Evolutionary conservation across 2,329 filamentous ascomycete species (phyloP), one percentile per base, ranked within the genome.

Genomic region (Arthrinium puccinioides): DNA sequence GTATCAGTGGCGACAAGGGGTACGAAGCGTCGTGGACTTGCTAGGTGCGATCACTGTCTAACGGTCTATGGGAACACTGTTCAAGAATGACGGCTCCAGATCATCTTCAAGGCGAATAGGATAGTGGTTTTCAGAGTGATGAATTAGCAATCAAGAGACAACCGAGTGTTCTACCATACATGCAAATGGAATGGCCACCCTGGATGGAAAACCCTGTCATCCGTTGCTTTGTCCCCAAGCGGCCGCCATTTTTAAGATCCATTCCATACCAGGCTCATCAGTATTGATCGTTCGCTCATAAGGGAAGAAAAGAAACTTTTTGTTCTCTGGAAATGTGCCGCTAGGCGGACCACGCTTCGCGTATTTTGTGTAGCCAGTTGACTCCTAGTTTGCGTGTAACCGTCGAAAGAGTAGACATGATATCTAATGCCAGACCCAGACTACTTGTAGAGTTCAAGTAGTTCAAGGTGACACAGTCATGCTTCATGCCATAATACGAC

Each of bases 91-190:
- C n/a, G n/a, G n/a, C n/a, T n/a, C n/a, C n/a, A n/a, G n/a, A n/a
- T n/a, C n/a, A n/a, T n/a, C n/a, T n/a, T n/a, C n/a, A n/a, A n/a
- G n/a, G n/a, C n/a, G n/a, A n/a, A 33, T 23, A 23, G n/a, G n/a
- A 24, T 21, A 16, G n/a, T 6, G 20, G 24, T 33, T 33, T 33
- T 33, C 21, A 20, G 20, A 23, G 21, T 24, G 31, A 23, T 33
- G 31, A 41, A 35, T 37, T 44, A 44, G 42, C 39, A 45, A 42
- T 47, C 28, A 43, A 44, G 19, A 45, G 37, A 41, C 21, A 19
- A 42, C 40, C 46, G 42, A 47, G 37, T 43, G 44, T 32, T 50
- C 48, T 53, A 55, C 51, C 47, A 45, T 54, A 53, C 49, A 51
- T 41, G 42, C 43, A 44, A 51, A 51, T 37, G 36, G 47, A 41